Evolutionary conservation across 169 alveolate genomes (phyloP), one percentile per base, ranked within the genome.

Genomic region (Plasmodium berghei): DNA sequence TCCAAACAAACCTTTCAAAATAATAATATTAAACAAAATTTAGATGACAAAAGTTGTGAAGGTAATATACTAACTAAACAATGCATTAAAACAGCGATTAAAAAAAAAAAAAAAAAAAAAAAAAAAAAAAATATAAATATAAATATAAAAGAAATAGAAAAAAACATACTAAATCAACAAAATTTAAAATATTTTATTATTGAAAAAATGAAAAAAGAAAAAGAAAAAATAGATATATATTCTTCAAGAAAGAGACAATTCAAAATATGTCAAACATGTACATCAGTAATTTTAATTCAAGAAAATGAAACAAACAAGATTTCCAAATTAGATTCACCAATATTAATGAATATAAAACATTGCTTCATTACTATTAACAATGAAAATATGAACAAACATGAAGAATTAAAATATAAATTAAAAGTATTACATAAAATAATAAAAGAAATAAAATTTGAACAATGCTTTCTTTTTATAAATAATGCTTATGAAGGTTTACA

Each of bases 401-500:
- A 80, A 26, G 90, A 67, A 24, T 28, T 80, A 18, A 64, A 55
- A 49, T 80, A 80, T 61, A 80, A 80, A 80, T 66, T 80, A 80
- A 80, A 59, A 48, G 80, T 80, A 16, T 16, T 80, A 5, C 48
- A 54, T 24, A 80, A 80, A 59, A 70, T 80, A 52, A 59, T 80
- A 16, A 80, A 54, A 9, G 83, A 80, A 9, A 80, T 80, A 28
- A 64, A 66, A 24, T 80, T 66, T 46, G 22, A 66, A 4, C 90
- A 54, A 16, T 80, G 90, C 46, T 80, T 80, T 45, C 24, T 80
- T 5, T 80, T 80, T 28, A 80, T 80, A 18, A 80, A 80, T 46
- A 80, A 66, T 22, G 54, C 90, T 12, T 80, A 80, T 34, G 90
- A 80, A 22, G 90, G 90, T 9, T 48, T 80, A 24, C 90, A 80